A percentile compares a stretch with the other conserved stretches of the same genome.
These are phyloP conservation scores for Penstemon eatonii DNA, from an alignment of 257 asterid species.

Conservation along the genomic window DNA sequence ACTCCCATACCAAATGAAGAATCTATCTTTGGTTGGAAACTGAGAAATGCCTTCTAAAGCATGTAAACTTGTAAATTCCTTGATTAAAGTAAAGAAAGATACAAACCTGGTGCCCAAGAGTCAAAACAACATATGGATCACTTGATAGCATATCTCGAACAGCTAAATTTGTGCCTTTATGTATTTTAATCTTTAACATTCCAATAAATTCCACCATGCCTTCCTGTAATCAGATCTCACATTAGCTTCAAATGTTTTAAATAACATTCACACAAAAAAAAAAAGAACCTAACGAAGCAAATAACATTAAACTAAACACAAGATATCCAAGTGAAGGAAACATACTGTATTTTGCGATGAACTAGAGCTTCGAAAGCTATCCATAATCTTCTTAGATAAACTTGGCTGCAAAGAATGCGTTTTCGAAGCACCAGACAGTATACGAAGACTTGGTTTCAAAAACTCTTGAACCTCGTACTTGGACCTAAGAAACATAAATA, in stretches of 20 bases:
- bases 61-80: not conserved
- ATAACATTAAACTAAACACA: not conserved
- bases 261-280: constrained; percentile 15
- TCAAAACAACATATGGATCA: constrained; percentile 86
- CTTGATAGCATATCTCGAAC: constrained; percentile 98
- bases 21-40: not conserved
- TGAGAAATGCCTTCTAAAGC: not conserved
- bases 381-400: constrained; percentile 52
- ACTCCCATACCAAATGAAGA: not conserved
- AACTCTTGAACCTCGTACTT: constrained; percentile 93
- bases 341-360: constrained; percentile 67
- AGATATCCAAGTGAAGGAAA: constrained; percentile 12
- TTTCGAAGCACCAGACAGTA: constrained; percentile 47
- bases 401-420: constrained; percentile 46
- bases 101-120: constrained; percentile 82
- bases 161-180: constrained; percentile 88
- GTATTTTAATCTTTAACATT: constrained; percentile 65
- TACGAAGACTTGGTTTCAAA: constrained; percentile 93
- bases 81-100: not conserved
- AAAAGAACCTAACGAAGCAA: not conserved
- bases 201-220: constrained; percentile 69
- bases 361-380: constrained; percentile 59
- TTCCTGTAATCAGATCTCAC: constrained; percentile 52
- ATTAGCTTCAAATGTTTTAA: constrained; percentile 19
- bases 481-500: constrained; percentile 55